These are phyloP conservation scores for Carallia pectinifolia DNA, from an alignment of 345 rosid genomes.

Conservation along the genomic window DNA sequence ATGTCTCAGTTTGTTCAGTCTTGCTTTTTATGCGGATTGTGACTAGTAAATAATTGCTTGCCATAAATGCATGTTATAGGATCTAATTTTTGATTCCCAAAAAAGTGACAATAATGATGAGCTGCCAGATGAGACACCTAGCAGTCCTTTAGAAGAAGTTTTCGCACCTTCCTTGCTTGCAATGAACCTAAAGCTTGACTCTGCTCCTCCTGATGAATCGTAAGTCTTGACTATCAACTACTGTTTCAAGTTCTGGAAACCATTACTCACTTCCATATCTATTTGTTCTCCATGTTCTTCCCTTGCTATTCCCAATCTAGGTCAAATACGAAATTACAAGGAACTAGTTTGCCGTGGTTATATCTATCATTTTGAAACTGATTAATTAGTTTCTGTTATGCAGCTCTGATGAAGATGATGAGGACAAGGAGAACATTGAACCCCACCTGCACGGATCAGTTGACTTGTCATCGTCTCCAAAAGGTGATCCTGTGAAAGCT, in stretches of 20 bases:
- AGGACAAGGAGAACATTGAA: slow-evolving; percentile 56
- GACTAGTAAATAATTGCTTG: background rate
- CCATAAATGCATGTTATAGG: slow-evolving; percentile 37
- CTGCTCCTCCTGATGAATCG: slow-evolving; percentile 53
- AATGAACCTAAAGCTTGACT: slow-evolving; percentile 67
- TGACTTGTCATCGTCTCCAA: slow-evolving; percentile 39
- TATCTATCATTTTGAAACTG: background rate
- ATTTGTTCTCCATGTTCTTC: background rate
- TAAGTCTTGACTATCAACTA: slow-evolving; percentile 14
- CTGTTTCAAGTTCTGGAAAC: background rate
- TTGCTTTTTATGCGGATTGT: background rate
- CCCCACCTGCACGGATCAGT: slow-evolving; percentile 31
- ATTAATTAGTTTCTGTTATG: slow-evolving; percentile 1
- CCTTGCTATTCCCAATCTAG: slow-evolving; percentile 1
- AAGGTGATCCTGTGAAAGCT: slow-evolving; percentile 73
- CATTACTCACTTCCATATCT: background rate
- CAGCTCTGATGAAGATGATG: slow-evolving; percentile 59
- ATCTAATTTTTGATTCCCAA: slow-evolving; percentile 50
- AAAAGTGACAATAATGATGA: slow-evolving; percentile 45
- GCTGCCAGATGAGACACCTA: slow-evolving; percentile 42
- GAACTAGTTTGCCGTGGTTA: background rate
- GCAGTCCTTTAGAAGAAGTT: slow-evolving; percentile 58
- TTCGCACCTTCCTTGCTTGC: slow-evolving; percentile 66
- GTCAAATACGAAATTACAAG: background rate
- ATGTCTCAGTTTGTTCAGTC: background rate